Conservation (phyloP, 768 basidiomycete species). For the Austroboletus eburneus region DNA sequence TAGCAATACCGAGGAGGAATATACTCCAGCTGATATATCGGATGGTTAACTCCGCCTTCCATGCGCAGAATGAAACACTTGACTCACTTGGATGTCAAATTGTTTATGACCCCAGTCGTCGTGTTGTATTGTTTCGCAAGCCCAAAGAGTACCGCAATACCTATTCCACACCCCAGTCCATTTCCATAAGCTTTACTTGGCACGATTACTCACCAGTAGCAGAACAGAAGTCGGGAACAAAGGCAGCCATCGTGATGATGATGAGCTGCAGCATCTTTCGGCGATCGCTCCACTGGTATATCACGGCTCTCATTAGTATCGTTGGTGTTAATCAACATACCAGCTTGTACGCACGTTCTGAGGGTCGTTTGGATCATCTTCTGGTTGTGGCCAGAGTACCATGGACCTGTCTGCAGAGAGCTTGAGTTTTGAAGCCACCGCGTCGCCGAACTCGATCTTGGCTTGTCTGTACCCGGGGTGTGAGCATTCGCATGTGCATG, state of each 20-base stretch:
- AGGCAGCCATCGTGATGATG: conserved; percentile 48
- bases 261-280: conserved; percentile 45
- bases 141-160: conserved; percentile 47
- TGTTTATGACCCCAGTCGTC: conserved; percentile 45
- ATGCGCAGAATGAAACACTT: not conserved
- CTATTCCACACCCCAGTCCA: conserved; percentile 26
- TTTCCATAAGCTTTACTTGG: not conserved
- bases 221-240: conserved; percentile 53
- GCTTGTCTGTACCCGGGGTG: conserved; percentile 37
- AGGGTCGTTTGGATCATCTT: conserved; percentile 46
- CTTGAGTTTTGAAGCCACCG: conserved; percentile 43
- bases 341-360: conserved; percentile 41
- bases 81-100: conserved; percentile 42
- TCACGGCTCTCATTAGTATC: not conserved
- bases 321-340: not conserved
- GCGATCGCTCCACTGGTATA: conserved; percentile 38
- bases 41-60: conserved; percentile 2
- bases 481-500: not conserved
- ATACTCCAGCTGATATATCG: conserved; percentile 42
- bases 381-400: conserved; percentile 54
- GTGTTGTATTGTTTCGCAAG: conserved; percentile 43
- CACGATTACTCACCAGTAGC: conserved; percentile 38
- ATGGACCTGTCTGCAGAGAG: conserved; percentile 41
- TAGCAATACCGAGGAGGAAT: conserved; percentile 37
- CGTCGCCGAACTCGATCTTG: conserved; percentile 45